Evolutionary conservation across 1,284 basidiomycete genomes (phyloP), one percentile per base, ranked within the genome.

Genomic region (Tilletiaria anomala): DNA sequence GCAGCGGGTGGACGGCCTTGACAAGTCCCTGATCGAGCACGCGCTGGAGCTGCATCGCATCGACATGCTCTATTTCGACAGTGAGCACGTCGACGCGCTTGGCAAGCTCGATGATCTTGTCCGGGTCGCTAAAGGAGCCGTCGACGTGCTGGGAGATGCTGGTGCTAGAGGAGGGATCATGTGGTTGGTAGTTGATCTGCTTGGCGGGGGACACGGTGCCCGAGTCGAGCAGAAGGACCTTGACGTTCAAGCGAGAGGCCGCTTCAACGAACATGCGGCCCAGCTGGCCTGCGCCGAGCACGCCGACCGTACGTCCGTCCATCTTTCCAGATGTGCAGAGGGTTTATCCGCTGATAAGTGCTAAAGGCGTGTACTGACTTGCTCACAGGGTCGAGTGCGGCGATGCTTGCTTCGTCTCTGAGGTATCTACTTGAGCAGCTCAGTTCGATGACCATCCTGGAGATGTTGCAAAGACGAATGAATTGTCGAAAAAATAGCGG

Each of bases 11-110:
- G 3, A 96, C 80, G n/a, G 56, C 59, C 26, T 51, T 44, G 14
- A 66, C 62, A 12, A 61, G 50, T 38, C 52, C 54, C 41, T 60
- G 42, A 32, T 63, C 60, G 26, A 65, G 56, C 21, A 65, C 62
- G 29, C 44, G 43, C 32, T 63, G 78, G 5, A 97, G 73, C 1
- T 86, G 77, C 18, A 72, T 71, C 5, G 77, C 85, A 57, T 93
- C 79, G 43, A 99, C 88, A 61, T 99, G 91, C 70, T 99, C 91
- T 37, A 97, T 97, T 71, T 99, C 91, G 40, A 93, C 80, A 0
- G 93, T 97, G 42, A 97, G 72, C 31, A 97, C 72, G 60, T 96
- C 85, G 29, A 85, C 87, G 63, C 79, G 78, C 16, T 68, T 53
- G 0, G 87, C 86, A 15, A 99, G 77, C 54, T 82, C 74, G 35